phyloP scores from a whole-genome alignment of 768 basidiomycete genomes.

The Phylloporus sp. region DNA sequence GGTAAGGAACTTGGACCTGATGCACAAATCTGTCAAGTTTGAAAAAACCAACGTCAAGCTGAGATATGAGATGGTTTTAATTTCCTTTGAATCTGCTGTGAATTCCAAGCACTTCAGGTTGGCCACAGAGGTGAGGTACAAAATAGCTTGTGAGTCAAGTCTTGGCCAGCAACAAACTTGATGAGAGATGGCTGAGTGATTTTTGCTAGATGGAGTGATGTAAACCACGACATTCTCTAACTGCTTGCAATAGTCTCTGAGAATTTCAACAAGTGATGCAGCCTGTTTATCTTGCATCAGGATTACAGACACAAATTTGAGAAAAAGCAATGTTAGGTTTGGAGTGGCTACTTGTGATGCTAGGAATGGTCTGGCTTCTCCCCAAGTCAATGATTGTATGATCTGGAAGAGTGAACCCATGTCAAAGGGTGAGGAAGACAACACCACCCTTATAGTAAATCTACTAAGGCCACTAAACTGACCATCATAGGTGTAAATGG shows the following conservation, averaged over 20 bases:
- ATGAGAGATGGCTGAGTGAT: neutral
- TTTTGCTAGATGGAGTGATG: too few species aligned
- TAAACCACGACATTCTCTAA: neutral
- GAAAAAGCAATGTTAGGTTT: neutral
- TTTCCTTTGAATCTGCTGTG: too few species aligned
- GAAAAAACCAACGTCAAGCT: neutral
- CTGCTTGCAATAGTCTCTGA: neutral
- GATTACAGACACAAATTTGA: too few species aligned
- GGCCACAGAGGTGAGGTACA: neutral
- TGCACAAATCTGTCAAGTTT: neutral
- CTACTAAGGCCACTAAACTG: rapidly evolving
- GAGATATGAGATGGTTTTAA: neutral
- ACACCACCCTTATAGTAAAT: neutral
- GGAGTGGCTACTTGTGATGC: neutral
- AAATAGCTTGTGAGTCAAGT: neutral
- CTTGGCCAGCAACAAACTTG: neutral
- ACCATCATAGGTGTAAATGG: neutral
- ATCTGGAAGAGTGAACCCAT: neutral
- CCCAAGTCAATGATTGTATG: neutral
- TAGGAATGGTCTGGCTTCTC: too few species aligned
- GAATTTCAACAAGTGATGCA: too few species aligned
- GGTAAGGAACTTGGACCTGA: neutral
- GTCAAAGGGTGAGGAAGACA: neutral
- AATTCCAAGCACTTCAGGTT: neutral
- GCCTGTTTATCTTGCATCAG: too few species aligned